Evolutionary conservation across 140 eudicot genomes (phyloP), one percentile per base, ranked within the genome.

Genomic region (Bidens hawaiensis): DNA sequence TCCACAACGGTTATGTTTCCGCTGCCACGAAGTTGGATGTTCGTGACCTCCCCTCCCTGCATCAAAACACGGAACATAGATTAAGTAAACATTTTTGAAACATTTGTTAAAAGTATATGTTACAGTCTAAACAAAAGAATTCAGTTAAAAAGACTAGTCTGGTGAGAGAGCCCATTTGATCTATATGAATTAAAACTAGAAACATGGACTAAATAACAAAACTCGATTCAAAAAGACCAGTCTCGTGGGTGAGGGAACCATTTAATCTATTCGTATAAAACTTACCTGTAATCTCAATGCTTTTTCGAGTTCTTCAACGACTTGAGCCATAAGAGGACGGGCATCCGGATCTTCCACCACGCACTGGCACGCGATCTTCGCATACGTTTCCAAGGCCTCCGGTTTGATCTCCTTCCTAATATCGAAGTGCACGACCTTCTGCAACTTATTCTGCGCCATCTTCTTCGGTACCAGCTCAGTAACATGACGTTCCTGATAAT

Each of bases 401-500:
- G 48, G 5, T 60, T 68, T 74, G 15, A 74, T 67, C 4, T 74
- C 79, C 54, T 52, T 67, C 8, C 63, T 30, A 1, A 74, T 74
- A 40, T 74, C 75, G 2, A 16, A 30, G 14, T 74, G 79, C 9
- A 74, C 70, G 10, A 67, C 9, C 22, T 74, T 74, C n/a, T 43
- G 70, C 12, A 74, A 8, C 3, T 67, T 60, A 15, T 74, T 33
- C 23, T 67, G 74, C 15, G 49, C 54, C 58, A 74, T n/a, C 22
- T 49, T 74, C 67, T 74, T 74, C 31, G 79, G 79, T 12, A 74
- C 74, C 79, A 74, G 51, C 67, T 67, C 74, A 0, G 74, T 34
- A n/a, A 74, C 79, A 67, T 74, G 79, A 10, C 69, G 64, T 50
- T 74, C 79, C 58, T 59, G 60, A 60, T 48, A 74, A 67, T 74